Base-by-base conservation (phyloP, 371 early-diverging fungal species). In the Haplosporangium sp. region DNA sequence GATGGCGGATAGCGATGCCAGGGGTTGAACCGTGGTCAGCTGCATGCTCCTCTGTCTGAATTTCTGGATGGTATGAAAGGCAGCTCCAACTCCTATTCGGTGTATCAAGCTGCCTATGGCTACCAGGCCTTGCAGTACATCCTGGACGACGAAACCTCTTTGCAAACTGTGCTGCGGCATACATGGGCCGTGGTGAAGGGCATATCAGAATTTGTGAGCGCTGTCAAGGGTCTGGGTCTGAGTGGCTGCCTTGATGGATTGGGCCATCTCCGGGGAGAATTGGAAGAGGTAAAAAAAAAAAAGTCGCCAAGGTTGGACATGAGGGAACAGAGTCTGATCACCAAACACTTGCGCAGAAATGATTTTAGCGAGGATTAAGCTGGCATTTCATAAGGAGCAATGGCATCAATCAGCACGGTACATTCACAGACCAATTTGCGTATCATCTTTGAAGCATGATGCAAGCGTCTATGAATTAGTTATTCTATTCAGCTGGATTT, bases 1-100 rank as follows among this genome's bases (percentile, higher is more conserved):
- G 21, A 67, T 67, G 67, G 67, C 54, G 8, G 60, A 59, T 13
- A n/a, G 47, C 48, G 20, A 60, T 8, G 67, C 60, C 55, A 20
- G 18, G 43, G 60, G 46, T 21, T 67, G 60, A n/a, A 18, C 14
- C 67, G 67, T 29, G 60, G 45, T 6, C 20, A 5, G 5, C 60
- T 59, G 5, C 67, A 67, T 40, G 60, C 46, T 13, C 46, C 47
- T 14, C 60, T 60, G n/a, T 5, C 23, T 3, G 16, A 3, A 16
- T 54, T 37, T 6, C 4, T 67, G 47, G 6, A 59, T 1, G 48
- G 38, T 0, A 42, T 67, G 60, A 54, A 40, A 48, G 29, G 23
- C 14, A 54, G 60, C 40, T n/a, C 59, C 3, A 60, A 67, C 14
- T 60, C 67, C 6, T 21, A 37, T 20, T 29, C 60, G 46, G 37